Evolutionary conservation across 192 early-diverging fungal species (phyloP).

Genomic region (Powellomyces hirtus): DNA sequence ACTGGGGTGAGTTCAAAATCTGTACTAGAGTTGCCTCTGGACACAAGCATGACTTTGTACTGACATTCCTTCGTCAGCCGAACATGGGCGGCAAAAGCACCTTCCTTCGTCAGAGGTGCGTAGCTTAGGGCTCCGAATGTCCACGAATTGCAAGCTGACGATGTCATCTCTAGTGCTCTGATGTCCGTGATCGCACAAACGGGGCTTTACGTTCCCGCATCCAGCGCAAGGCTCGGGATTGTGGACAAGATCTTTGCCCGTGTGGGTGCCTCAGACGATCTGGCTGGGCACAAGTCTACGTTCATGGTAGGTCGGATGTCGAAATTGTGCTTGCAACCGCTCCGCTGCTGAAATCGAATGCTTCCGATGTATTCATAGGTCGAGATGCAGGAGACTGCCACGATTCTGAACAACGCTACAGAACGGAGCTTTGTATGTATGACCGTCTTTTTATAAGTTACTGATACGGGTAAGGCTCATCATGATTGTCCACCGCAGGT

Average conservation of each 20-base stretch:
- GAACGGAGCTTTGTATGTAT: constrained; percentile 36
- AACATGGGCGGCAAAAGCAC: constrained; percentile 82
- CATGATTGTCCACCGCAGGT: constrained; percentile 44
- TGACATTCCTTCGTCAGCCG: constrained; percentile 45
- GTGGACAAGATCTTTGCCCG: constrained; percentile 71
- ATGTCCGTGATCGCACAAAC: constrained; percentile 67
- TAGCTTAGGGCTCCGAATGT: too few relatives aligned
- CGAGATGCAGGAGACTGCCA: constrained; percentile 69
- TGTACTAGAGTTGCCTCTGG: not conserved
- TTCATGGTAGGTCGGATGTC: constrained; percentile 55
- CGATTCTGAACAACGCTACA: constrained; percentile 68
- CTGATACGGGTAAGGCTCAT: not conserved
- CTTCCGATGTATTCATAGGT: too few relatives aligned
- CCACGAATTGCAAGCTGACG: too few relatives aligned
- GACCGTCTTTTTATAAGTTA: not conserved
- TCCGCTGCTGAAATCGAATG: not conserved
- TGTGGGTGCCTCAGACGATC: constrained; percentile 71
- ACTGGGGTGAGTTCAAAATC: constrained; percentile 17
- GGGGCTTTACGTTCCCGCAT: constrained; percentile 71
- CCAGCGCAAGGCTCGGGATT: constrained; percentile 60
- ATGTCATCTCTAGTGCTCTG: constrained; percentile 42
- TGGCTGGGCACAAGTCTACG: constrained; percentile 66
- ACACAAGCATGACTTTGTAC: not conserved
- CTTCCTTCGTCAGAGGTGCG: constrained; percentile 67
- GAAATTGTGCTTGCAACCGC: too few relatives aligned